phyloP scores from a whole-genome alignment of 441 rosid genomes.

The Theobroma grandiflorum region DNA sequence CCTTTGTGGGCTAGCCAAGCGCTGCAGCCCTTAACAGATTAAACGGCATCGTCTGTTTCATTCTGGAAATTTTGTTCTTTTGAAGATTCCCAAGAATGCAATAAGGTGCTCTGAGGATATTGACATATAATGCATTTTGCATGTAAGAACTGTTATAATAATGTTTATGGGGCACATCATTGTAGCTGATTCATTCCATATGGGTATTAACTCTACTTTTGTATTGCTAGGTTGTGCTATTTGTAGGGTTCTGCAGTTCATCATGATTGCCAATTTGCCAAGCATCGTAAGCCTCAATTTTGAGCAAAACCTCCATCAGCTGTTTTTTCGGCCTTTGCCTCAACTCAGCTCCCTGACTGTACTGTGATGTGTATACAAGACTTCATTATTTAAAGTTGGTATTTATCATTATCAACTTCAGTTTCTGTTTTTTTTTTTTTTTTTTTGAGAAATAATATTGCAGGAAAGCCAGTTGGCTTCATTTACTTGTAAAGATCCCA shows the following conservation, averaged over 20 bases:
- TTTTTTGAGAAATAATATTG: not conserved
- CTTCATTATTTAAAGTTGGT: not conserved
- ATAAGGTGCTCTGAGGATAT: not conserved
- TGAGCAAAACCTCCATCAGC: not conserved
- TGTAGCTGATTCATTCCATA: not conserved
- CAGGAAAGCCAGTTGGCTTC: constrained; percentile 7
- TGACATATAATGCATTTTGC: not conserved
- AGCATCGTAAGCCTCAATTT: not conserved
- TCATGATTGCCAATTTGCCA: not conserved
- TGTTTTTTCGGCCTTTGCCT: constrained; percentile 11
- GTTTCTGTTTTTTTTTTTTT: not conserved
- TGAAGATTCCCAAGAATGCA: not conserved
- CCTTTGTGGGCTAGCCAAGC: constrained; percentile 66
- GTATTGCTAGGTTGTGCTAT: not conserved
- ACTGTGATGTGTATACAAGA: not conserved
- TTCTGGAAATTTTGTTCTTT: not conserved
- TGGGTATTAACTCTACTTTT: not conserved
- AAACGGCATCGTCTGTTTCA: not conserved
- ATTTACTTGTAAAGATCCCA: not conserved
- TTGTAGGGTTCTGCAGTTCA: not conserved
- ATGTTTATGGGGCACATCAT: not conserved
- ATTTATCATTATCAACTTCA: not conserved
- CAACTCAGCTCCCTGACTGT: not conserved
- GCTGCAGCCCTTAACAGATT: constrained; percentile 30
- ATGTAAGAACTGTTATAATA: not conserved